Conservation (phyloP, 176 grass and related monocot genomes). For the Areca catechu region DNA sequence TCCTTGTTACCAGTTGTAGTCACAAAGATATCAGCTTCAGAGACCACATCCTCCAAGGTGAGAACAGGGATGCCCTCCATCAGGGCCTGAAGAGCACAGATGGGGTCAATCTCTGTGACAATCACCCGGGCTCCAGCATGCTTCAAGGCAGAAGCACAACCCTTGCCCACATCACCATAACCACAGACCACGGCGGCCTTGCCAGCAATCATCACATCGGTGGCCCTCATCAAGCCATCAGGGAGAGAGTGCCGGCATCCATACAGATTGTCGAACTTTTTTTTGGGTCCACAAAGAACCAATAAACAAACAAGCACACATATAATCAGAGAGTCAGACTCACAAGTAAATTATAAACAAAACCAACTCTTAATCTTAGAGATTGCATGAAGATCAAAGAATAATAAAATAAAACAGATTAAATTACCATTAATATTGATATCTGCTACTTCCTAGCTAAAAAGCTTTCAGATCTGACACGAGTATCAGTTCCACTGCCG, state of each 20-base stretch:
- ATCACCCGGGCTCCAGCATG: conserved; percentile 95
- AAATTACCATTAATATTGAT: too few relatives aligned
- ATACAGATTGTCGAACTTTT: conserved; percentile 88
- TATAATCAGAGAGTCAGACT: too few relatives aligned
- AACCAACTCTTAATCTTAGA: too few relatives aligned
- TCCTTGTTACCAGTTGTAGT: conserved; percentile 99
- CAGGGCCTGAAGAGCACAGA: conserved; percentile 91
- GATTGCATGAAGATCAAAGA: too few relatives aligned
- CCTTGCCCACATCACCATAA: conserved; percentile 96
- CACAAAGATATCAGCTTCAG: conserved; percentile 76
- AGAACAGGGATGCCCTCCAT: conserved; percentile 90
- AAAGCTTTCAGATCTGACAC: too few relatives aligned
- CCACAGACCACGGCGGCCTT: conserved; percentile 91
- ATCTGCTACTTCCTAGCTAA: too few relatives aligned
- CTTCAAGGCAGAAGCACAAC: conserved; percentile 83
- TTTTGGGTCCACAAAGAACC: too few relatives aligned
- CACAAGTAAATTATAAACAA: too few relatives aligned
- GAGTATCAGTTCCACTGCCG: too few relatives aligned
- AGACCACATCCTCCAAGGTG: conserved; percentile 75
- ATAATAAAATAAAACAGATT: too few relatives aligned
- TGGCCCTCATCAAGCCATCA: conserved; percentile 96
- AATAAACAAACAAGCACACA: too few relatives aligned
- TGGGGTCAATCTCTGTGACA: conserved; percentile 93
- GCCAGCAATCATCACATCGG: conserved; percentile 97
- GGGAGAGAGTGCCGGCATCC: conserved; percentile 96